Evolutionary conservation across 2,329 filamentous ascomycete species (phyloP), one percentile per base, ranked within the genome.

Genomic region (Stachybotrys elegans): DNA sequence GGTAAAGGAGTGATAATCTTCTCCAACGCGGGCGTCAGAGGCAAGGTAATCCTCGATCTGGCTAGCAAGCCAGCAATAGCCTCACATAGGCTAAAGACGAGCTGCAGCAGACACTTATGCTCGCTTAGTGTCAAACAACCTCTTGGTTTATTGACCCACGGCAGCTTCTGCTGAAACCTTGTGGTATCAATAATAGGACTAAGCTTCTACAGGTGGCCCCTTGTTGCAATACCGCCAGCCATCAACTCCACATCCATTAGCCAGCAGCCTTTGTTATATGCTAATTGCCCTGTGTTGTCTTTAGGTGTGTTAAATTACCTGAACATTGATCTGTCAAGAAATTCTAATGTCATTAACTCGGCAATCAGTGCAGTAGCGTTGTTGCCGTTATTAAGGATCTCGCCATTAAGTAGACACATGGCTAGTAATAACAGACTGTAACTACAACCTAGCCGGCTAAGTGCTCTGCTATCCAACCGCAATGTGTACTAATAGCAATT

Each of bases 321-420:
- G 6, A 56, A 59, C 12, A 57, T 50, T 1, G 49, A 25, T 16
- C 6, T 14, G 1, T 51, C 44, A 5, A 54, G 42, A 16, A 40
- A 47, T 22, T 14, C 46, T 43, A 34, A 54, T 6, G 14, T 44
- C 8, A 6, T 51, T 37, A n/a, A 42, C 44, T 39, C 49, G 45
- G 20, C 50, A 48, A 11, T 23, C 16, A n/a, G 20, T n/a, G 35
- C 39, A 7, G n/a, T n/a, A n/a, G n/a, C n/a, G n/a, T 5, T 4
- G 13, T 50, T 32, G 13, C 49, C 42, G 61, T 73, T 43, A 54
- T 66, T 23, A 1, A 65, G 48, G n/a, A 65, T 58, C 43, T 63
- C 58, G 6, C 61, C 59, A 22, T 63, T 65, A 1, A 64, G 27
- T 1, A 65, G 48, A 31, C 52, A 60, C 11, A 63, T 43, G 6